Conservation (phyloP, 1,284 basidiomycete species). For the Marasmius oreades region DNA sequence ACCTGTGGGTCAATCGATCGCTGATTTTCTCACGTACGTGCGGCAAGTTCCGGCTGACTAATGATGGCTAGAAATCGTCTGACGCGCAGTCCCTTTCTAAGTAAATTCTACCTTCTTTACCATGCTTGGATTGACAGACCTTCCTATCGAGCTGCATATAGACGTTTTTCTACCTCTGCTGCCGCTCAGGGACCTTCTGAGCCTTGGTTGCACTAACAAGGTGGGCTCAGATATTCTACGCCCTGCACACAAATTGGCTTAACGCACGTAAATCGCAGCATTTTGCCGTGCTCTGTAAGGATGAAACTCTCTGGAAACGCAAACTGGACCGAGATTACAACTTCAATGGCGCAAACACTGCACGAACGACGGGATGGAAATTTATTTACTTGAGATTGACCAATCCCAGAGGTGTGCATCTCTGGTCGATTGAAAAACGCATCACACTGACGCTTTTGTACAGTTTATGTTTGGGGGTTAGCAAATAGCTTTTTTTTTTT, state of each 20-base stretch:
- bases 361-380: slow-evolving; percentile 73
- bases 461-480: slow-evolving; percentile 80
- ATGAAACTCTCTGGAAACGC: slow-evolving; percentile 78
- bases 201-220: slow-evolving; percentile 54
- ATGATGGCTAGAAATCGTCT: too few species aligned
- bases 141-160: slow-evolving; percentile 71
- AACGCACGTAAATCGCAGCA: slow-evolving; percentile 28
- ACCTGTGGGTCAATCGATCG: too few species aligned
- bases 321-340: slow-evolving; percentile 76
- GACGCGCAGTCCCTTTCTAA: too few species aligned
- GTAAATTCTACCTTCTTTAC: neutral
- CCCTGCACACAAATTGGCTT: slow-evolving; percentile 1
- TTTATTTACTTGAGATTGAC: slow-evolving; percentile 74
- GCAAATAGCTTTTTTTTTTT: slow-evolving; percentile 17
- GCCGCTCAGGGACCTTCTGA: slow-evolving; percentile 53
- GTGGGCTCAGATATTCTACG: slow-evolving; percentile 18
- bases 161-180: slow-evolving; percentile 69
- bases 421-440: neutral
- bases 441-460: neutral
- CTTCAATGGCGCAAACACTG: slow-evolving; percentile 65
- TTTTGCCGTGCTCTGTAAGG: slow-evolving; percentile 57
- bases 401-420: slow-evolving; percentile 40
- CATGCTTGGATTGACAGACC: slow-evolving; percentile 40
- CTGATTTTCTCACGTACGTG: too few species aligned
- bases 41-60: too few species aligned